Evolutionary conservation across 345 rosid species (phyloP), one percentile per base, ranked within the genome.

Genomic region (Citrus medica): DNA sequence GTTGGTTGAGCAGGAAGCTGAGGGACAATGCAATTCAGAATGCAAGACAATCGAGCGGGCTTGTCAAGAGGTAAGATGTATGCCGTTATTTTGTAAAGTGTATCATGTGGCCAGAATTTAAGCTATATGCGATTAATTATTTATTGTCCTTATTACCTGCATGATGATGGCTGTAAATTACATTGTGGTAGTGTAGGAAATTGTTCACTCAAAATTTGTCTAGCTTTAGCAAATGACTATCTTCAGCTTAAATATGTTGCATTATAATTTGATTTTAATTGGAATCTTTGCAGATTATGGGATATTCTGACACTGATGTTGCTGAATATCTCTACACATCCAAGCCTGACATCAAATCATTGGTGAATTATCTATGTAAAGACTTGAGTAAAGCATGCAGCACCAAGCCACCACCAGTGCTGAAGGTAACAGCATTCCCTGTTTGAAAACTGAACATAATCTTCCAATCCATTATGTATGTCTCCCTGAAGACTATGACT

Each of bases 21-120:
- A 96, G 85, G 99, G 99, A 24, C 89, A 87, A 78, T 96, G 99
- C 82, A 94, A 96, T 83, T 82, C 97, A 0, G 90, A 96, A 84
- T 96, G 98, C 90, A 96, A 96, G 88, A 96, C 99, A 16, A 90
- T 96, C 1, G 98, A 94, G 82, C 40, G 69, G 76, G 89, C 99
- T 77, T 96, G 99, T 81, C 94, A 92, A 46, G 91, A 89, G 88
- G 98, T 93, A 80, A 81, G 87, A 21, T 73, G 6, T 17, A 17
- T 53, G 58, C 4, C 2, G 4, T 9, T 22, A 51, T 8, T 66
- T 21, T 6, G 42, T 66, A 17, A 0, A 51, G 28, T 51, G 74
- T 4, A 17, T 71, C 60, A 2, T 70, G 74, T 51, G 74, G 16
- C 40, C 24, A 1, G 16, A 16, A 71, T 21, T 71, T 30, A 32